Conservation (phyloP, 805 yeast genomes). For the Torulaspora indica region DNA sequence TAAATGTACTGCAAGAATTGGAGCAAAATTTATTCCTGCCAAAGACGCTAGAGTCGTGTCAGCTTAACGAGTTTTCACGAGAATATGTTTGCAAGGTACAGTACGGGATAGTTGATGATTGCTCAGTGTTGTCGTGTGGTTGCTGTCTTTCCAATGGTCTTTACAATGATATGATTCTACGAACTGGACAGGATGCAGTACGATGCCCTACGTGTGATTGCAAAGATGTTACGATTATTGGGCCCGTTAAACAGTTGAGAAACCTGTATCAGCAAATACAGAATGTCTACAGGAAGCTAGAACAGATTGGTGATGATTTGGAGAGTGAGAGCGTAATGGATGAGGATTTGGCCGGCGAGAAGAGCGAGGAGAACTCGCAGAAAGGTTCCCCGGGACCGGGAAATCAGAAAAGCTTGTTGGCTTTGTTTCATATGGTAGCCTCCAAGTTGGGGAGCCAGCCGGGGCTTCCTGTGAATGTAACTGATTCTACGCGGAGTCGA, state of each 20-base stretch:
- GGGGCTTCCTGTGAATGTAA: background rate
- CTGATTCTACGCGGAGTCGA: background rate
- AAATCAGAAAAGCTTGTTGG: conserved; percentile 30
- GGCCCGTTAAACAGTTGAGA: conserved; percentile 37
- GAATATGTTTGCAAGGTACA: conserved; percentile 20
- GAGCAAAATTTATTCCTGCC: conserved; percentile 31
- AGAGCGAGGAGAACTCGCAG: background rate
- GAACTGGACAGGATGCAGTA: conserved; percentile 9
- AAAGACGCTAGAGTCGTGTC: conserved; percentile 17
- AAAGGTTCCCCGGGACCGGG: background rate
- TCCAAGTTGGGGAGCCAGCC: conserved; percentile 13
- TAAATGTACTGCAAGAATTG: conserved; percentile 19
- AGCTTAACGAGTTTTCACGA: conserved; percentile 12
- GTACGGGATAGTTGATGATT: conserved; percentile 26
- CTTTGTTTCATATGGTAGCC: conserved; percentile 36
- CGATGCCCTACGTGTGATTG: conserved; percentile 39
- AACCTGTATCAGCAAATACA: conserved; percentile 28
- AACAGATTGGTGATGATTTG: background rate
- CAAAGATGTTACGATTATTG: conserved; percentile 23
- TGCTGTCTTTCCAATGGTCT: conserved; percentile 27
- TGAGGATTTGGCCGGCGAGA: background rate
- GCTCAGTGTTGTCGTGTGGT: conserved; percentile 30
- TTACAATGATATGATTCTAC: conserved; percentile 11
- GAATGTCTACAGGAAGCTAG: conserved; percentile 9
- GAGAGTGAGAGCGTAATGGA: background rate